These are phyloP conservation scores for Pleurotus djamor DNA, from an alignment of 768 basidiomycete species.

Conservation along the genomic window DNA sequence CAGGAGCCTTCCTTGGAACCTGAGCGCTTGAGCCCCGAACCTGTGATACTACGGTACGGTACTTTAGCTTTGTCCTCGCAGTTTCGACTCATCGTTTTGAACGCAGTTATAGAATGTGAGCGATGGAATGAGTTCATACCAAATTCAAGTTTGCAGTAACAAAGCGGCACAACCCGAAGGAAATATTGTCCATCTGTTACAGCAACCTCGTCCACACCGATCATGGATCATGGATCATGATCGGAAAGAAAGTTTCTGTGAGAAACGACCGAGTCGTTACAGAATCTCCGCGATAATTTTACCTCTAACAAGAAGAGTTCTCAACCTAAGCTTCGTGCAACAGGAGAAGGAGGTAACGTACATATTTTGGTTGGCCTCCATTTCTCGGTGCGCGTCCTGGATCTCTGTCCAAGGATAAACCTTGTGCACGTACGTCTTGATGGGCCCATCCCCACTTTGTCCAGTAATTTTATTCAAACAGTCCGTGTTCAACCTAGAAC, in stretches of 20 bases:
- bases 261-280: not conserved
- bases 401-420: constrained; percentile 82
- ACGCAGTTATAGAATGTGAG: too few relatives aligned
- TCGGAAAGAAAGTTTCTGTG: not conserved
- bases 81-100: too few relatives aligned
- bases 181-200: not conserved
- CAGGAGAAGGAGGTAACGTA: constrained; percentile 13
- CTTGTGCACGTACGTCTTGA: constrained; percentile 80
- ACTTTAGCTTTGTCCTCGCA: too few relatives aligned
- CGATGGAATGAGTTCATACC: too few relatives aligned
- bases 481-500: constrained; percentile 49
- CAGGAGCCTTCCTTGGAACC: too few relatives aligned
- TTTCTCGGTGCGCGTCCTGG: constrained; percentile 77
- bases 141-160: not conserved
- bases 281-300: not conserved
- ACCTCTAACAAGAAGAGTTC: not conserved
- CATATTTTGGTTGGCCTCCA: constrained; percentile 69
- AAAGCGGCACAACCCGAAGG: not conserved
- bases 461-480: constrained; percentile 60
- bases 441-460: constrained; percentile 49
- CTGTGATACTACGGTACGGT: too few relatives aligned
- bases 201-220: too few relatives aligned
- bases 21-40: too few relatives aligned
- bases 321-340: not conserved
- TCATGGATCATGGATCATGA: not conserved